Evolutionary conservation across 148 eudicot genomes (phyloP).

Genomic region (Limonium bicolor): DNA sequence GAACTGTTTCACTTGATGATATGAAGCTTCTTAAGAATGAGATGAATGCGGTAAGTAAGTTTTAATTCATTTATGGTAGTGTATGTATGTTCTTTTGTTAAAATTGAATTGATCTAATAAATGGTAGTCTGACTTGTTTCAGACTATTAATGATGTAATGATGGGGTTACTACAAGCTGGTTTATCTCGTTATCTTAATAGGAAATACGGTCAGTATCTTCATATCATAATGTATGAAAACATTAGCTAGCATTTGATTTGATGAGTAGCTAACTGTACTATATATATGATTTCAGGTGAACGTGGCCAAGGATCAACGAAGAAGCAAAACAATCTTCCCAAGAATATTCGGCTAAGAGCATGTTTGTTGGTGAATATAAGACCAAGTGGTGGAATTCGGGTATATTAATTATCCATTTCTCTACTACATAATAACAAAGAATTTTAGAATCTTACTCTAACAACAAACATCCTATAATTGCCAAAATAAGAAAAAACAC

Average conservation of each 20-base stretch:
- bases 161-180: conserved; percentile 64
- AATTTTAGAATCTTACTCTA: background rate
- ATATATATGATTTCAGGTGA: conserved; percentile 1
- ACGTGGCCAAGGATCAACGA: conserved; percentile 4
- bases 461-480: too few relatives aligned
- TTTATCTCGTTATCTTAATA: conserved; percentile 37
- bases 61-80: background rate
- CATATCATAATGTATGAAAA: background rate
- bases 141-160: conserved; percentile 64
- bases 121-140: background rate
- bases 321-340: conserved; percentile 13
- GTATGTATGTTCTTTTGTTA: background rate
- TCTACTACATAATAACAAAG: background rate
- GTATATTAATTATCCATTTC: conserved; percentile 5
- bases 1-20: conserved; percentile 11
- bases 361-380: conserved; percentile 30
- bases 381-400: conserved; percentile 38
- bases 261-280: background rate
- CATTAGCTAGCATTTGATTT: too few relatives aligned
- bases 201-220: conserved; percentile 33
- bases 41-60: conserved; percentile 10
- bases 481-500: too few relatives aligned
- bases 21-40: conserved; percentile 13
- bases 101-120: background rate
- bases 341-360: conserved; percentile 34